A percentile compares a stretch with the other conserved stretches of the same genome.
Evolutionary conservation across 2,329 filamentous ascomycete genomes (phyloP).

Genomic region (Talaromyces sp.): DNA sequence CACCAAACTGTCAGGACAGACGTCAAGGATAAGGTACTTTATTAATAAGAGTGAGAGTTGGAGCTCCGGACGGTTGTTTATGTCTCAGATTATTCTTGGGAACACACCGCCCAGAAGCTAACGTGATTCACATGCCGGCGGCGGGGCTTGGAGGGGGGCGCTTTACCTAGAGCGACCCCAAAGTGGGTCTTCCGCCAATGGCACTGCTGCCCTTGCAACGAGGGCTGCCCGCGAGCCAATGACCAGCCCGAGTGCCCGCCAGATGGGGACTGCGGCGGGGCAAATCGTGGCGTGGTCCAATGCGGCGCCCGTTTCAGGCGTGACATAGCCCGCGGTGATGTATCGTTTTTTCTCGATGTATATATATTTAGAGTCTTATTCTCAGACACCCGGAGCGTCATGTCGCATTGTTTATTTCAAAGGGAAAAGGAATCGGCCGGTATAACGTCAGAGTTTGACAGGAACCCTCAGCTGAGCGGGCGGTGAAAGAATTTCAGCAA

Average conservation of each 20-base stretch:
- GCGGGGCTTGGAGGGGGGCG: not conserved
- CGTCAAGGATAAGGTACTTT: not conserved
- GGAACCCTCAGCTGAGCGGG: not conserved
- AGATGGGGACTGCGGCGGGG: not conserved
- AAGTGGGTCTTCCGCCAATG: not conserved
- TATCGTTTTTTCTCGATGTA: too few relatives aligned
- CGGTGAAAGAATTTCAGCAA: too few relatives aligned
- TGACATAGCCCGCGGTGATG: not conserved
- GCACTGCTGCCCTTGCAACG: not conserved
- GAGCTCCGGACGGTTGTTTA: not conserved
- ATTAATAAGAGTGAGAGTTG: not conserved
- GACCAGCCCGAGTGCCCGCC: not conserved
- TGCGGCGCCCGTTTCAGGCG: not conserved
- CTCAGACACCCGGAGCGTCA: not conserved
- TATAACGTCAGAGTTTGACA: not conserved
- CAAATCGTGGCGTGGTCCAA: not conserved
- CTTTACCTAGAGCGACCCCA: not conserved
- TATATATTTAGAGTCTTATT: not conserved
- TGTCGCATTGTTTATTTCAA: not conserved
- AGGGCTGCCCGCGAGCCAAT: not conserved
- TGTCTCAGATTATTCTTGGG: not conserved
- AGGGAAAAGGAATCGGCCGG: not conserved
- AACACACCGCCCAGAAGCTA: conserved; percentile 1
- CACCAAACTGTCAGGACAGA: not conserved
- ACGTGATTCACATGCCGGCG: not conserved